phyloP scores from a whole-genome alignment of 164 flowering plant genomes.

The Vitis rotundifolia region DNA sequence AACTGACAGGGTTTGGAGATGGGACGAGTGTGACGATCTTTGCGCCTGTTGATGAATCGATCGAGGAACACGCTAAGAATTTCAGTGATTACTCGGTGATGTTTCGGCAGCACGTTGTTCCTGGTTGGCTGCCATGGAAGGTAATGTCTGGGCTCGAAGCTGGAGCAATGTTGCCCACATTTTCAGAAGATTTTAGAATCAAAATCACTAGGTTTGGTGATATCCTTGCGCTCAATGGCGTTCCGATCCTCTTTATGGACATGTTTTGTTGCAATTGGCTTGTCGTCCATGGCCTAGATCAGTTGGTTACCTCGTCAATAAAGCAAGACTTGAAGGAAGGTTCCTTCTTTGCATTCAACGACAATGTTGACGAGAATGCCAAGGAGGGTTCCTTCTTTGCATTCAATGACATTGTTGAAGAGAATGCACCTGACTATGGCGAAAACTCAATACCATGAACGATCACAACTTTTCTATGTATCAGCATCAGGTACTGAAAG shows the following conservation, averaged over 20 bases:
- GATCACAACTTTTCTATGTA: background rate
- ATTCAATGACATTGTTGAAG: background rate
- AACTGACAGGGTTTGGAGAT: constrained; percentile 1
- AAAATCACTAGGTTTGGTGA: constrained; percentile 20
- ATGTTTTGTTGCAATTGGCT: constrained; percentile 11
- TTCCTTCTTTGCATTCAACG: too few species aligned
- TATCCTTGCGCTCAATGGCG: constrained; percentile 18
- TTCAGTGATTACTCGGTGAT: constrained; percentile 12
- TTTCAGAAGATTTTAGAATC: constrained; percentile 15
- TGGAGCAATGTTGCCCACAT: constrained; percentile 13
- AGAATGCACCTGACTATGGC: constrained; percentile 1
- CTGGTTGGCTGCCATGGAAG: constrained; percentile 6
- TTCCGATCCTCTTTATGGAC: constrained; percentile 16
- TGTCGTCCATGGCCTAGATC: constrained; percentile 20
- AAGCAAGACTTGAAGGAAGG: constrained; percentile 1
- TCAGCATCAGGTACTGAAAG: background rate
- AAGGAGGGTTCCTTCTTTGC: background rate
- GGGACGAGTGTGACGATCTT: constrained; percentile 22
- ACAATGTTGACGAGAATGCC: too few species aligned
- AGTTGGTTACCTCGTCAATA: background rate
- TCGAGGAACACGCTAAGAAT: constrained; percentile 5
- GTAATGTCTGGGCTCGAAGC: constrained; percentile 14
- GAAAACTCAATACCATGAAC: background rate
- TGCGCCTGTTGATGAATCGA: constrained; percentile 25
- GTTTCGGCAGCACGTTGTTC: constrained; percentile 21